Base-by-base conservation (phyloP, 768 basidiomycete genomes). In the Mycena leptocephala region DNA sequence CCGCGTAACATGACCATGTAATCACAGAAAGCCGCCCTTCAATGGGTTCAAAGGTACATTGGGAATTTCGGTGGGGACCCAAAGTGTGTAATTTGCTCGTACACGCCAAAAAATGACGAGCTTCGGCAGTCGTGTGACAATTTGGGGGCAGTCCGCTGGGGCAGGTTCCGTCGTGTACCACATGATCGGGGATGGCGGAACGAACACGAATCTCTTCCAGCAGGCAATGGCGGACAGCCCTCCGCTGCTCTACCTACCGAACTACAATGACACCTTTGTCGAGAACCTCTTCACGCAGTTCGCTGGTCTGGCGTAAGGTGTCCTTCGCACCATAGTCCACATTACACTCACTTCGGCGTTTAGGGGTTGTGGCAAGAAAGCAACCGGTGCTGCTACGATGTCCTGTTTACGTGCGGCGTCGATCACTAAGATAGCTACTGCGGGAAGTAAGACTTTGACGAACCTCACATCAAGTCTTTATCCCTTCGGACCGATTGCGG, bases 201-300 rank as follows among this genome's bases (percentile, higher is more conserved):
- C 86, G 68, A 76, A 83, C 46, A 80, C 83, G 72, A 82, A 84
- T 18, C 83, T 88, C 32, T 89, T 89, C 80, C 82, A 79, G 30
- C 84, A 84, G n/a, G 86, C 86, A 24, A 88, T 89, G 83, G 87
- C 85, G 1, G 87, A 88, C 76, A 89, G 88, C 67, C 86, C 87
- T 2, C 86, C 87, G 5, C 78, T 87, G 13, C 86, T 81, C 76
- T 86, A 82, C 69, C 76, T 82, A 43, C 87, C 86, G 2, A 55
- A 76, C 9, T 87, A 83, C 77, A 79, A 81, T 41, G 83, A 83
- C 56, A 46, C 83, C 0, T 87, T 86, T 70, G 80, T 83, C 35
- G 82, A 86, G 58, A 81, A 64, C 28, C 80, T 88, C 8, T 89
- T 84, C 46, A 72, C 82, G 0, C 82, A 86, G 68, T 87, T 86